Base-by-base conservation (phyloP, 2,329 filamentous ascomycete species). In the Chaetomium globosum region DNA sequence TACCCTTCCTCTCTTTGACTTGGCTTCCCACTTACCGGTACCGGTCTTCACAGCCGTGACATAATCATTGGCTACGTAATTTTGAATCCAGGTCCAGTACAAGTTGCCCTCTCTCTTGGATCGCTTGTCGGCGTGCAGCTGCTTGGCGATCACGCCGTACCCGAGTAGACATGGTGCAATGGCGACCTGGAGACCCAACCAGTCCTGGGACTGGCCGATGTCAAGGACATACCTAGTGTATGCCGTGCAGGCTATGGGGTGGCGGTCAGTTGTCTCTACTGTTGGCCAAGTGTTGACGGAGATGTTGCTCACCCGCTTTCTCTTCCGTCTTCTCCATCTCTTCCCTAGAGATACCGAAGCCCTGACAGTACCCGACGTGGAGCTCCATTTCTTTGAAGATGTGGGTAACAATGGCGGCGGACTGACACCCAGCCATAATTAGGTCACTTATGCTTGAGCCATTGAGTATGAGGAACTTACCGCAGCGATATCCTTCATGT, bases 21-120 rank as follows among this genome's bases (percentile, higher is more conserved):
- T 19, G 36, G 13, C 21, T 21, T 13, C 26, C 31, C n/a, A 65
- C 84, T 77, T 79, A 92, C 90, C 87, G 62, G 83, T 86, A 26
- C 91, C 92, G 3, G 86, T 82, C 68, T 81, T 81, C 61, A 96
- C 90, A 6, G 91, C 91, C 67, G 87, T 82, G 0, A 82, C 78
- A 70, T 96, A 97, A 74, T 95, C 91, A 0, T 91, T 88, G 2
- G 88, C 90, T 19, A 90, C 85, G 74, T 97, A 98, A 73, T 92
- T 96, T 74, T 93, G 83, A 70, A 98, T 92, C 94, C 94, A 98
- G 54, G 87, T 85, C 89, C 90, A 95, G 79, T 96, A 98, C 21
- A 79, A 82, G 75, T 94, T 96, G 0, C 81, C 86, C 13, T 89
- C 81, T 48, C 82, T 82, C 67, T 80, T 80, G 43, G 87, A 89